Percentiles rank a stretch among this genome's conserved stretches.
Evolutionary conservation across 169 alveolate species (phyloP).

Genomic region (Plasmodium vivax): DNA sequence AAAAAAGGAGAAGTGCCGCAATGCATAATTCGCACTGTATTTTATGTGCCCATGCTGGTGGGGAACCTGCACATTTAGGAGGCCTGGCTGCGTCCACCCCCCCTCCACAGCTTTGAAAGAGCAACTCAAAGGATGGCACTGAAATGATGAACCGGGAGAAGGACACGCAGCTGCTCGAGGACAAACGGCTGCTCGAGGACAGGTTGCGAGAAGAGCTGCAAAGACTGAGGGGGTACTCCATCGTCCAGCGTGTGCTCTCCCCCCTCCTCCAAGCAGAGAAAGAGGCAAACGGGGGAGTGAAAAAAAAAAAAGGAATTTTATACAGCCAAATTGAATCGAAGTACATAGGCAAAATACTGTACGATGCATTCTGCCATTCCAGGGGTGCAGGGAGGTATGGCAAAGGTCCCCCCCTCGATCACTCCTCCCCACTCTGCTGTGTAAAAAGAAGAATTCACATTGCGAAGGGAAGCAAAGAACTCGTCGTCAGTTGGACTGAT

Average conservation of each 20-base stretch:
- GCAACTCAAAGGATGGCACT: background rate
- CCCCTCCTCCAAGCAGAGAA: background rate
- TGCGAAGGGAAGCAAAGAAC: background rate
- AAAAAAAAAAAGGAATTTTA: conserved; percentile 36
- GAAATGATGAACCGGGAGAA: conserved; percentile 25
- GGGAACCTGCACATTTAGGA: background rate
- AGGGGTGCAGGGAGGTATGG: conserved; percentile 8
- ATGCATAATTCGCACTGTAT: background rate
- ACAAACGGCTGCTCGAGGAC: background rate
- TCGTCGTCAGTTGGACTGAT: background rate
- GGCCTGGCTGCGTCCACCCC: background rate
- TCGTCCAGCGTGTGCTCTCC: conserved; percentile 3
- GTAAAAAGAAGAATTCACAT: conserved; percentile 19
- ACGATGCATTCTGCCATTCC: background rate
- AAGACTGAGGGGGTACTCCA: conserved; percentile 17
- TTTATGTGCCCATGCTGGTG: background rate
- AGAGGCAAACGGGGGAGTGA: background rate
- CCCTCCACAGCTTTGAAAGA: background rate
- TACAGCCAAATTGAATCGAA: conserved; percentile 37
- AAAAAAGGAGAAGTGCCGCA: background rate
- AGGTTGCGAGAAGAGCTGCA: conserved; percentile 10
- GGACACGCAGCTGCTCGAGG: no score
- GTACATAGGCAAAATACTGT: conserved; percentile 28
- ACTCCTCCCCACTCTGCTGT: background rate
- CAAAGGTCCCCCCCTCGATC: no score